phyloP scores from a whole-genome alignment of 495 filamentous ascomycete genomes.

The Stereocaulon alpinum region DNA sequence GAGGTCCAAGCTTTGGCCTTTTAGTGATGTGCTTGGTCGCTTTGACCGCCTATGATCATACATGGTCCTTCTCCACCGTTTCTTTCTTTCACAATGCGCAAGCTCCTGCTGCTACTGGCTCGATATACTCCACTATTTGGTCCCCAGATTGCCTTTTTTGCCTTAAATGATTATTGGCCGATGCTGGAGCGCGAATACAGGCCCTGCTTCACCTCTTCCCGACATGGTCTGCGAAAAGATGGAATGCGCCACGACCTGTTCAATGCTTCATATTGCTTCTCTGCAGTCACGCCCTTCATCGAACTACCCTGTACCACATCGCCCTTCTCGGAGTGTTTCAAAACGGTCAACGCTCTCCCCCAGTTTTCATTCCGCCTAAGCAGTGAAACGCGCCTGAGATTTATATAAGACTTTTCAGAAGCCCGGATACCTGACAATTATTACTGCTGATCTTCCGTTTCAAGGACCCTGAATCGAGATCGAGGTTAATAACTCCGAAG shows the following conservation, averaged over 20 bases:
- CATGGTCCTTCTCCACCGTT: constrained; percentile 8
- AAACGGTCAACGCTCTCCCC: background rate
- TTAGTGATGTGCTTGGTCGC: constrained; percentile 15
- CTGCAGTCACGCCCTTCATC: constrained; percentile 4
- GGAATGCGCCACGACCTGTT: constrained; percentile 13
- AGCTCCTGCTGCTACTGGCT: constrained; percentile 9
- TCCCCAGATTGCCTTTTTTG: constrained; percentile 16
- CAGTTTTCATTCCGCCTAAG: background rate
- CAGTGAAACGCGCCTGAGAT: background rate
- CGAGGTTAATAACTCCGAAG: background rate
- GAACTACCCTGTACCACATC: background rate
- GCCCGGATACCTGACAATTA: background rate
- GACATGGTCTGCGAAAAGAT: constrained; percentile 15
- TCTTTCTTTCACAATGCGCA: constrained; percentile 17
- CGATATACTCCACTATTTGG: constrained; percentile 19
- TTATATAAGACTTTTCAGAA: background rate
- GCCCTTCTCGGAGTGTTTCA: background rate
- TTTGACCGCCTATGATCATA: constrained; percentile 22
- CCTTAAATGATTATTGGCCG: constrained; percentile 16
- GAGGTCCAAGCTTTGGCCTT: constrained; percentile 17
- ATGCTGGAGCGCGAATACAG: constrained; percentile 21
- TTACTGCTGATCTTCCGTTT: background rate
- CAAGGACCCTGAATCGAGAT: background rate
- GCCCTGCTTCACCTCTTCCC: constrained; percentile 13
- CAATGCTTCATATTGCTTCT: constrained; percentile 1